These are phyloP conservation scores for Luzula sylvatica DNA, from an alignment of 176 grass and related monocot species.

Conservation along the genomic window DNA sequence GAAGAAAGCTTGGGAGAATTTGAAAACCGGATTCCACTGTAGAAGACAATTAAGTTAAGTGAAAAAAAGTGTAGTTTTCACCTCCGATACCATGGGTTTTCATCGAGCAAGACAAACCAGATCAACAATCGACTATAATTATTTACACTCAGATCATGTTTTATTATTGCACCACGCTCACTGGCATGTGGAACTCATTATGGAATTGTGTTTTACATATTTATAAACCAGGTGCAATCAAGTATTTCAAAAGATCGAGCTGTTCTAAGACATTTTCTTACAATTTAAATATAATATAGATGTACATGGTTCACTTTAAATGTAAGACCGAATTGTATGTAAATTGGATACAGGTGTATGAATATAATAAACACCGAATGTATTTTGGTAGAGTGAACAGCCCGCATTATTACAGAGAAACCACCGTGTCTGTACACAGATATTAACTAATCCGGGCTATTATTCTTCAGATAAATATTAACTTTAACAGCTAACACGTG, in stretches of 20 bases:
- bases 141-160: background rate
- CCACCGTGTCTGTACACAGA: conserved; percentile 8
- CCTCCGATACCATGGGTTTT: conserved; percentile 12
- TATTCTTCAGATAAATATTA: too few species aligned
- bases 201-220: background rate
- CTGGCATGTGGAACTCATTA: background rate
- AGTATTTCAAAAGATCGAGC: too few species aligned
- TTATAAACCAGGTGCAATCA: background rate
- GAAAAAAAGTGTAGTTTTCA: background rate
- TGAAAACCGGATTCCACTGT: conserved; percentile 21
- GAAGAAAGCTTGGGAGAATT: conserved; percentile 8
- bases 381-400: background rate
- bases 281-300: too few species aligned
- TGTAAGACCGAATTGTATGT: too few species aligned
- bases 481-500: too few species aligned
- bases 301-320: too few species aligned
- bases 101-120: background rate
- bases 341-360: too few species aligned
- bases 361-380: background rate
- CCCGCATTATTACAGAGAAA: conserved; percentile 12
- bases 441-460: background rate
- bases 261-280: too few species aligned
- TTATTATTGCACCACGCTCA: background rate
- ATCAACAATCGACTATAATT: background rate
- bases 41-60: background rate